Base-by-base conservation (phyloP, 805 yeast species). In the Priceomyces haplophilus region DNA sequence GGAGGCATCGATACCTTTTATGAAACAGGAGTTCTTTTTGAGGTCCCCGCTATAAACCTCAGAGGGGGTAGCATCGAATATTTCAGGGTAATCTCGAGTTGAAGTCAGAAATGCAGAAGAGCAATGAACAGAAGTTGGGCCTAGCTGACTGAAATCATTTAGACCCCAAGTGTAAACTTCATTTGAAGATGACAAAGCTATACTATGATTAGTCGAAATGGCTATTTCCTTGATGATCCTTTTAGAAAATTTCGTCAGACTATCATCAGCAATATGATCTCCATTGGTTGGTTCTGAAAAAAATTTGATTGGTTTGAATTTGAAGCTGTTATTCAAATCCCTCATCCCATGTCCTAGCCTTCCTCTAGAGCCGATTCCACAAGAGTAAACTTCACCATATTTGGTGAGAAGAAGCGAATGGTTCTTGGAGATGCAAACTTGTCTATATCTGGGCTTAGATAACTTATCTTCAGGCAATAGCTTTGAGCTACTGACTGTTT, bases 111-210 rank as follows among this genome's bases (percentile, higher is more conserved):
- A 37, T 20, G 49, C 41, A 17, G 50, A 43, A n/a, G 50, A 24
- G 7, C 42, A 38, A 5, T 52, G 35, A 2, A 53, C 30, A 5
- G 62, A 50, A 6, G 46, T 50, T 27, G 52, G 54, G 0, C 95
- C 95, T 17, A 87, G 60, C 56, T 86, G 95, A n/a, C 75, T 76
- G 56, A 61, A 73, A 13, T 72, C 67, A 53, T 87, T 87, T 46
- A 79, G 71, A 0, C 97, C 97, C 95, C 96, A 90, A 0, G 89
- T 62, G 47, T 71, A 84, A 1, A 88, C 65, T n/a, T 73, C 73
- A 30, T 80, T 80, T 12, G 61, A 50, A 0, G 64, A 53, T 0
- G 84, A 75, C 16, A 85, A 51, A 0, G 76, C 83, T 7, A 88
- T 52, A 0, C 87, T 67, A 55, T 87, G 96, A 52, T 85, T 84